Base-by-base conservation (phyloP, 2,329 filamentous ascomycete genomes). In the Stagonosporopsis cucurbitacearum region DNA sequence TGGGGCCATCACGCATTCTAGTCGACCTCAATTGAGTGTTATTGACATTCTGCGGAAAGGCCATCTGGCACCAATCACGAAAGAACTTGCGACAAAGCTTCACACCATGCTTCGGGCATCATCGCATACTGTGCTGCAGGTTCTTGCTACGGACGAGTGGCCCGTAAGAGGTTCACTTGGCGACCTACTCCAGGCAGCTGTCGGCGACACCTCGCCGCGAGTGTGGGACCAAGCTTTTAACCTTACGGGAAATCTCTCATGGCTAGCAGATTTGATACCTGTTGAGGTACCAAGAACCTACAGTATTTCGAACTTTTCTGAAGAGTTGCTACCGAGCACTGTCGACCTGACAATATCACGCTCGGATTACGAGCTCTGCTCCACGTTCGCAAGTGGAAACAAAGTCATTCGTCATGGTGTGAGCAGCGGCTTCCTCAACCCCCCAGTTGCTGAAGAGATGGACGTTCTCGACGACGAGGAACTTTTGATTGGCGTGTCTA, bases 381-480 rank as follows among this genome's bases (percentile, higher is more conserved):
- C 77, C 5, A 62, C 63, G 11, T 65, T 66, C 28, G 51, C 64
- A 6, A 52, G 56, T 12, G 50, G 43, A 42, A 28, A 45, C 15
- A 62, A 64, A 39, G 49, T 63, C 15, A 61, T 63, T 1, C 76
- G 80, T 2, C 74, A 78, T 6, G 82, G 82, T 9, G 81, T 85
- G 0, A 79, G 79, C 15, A 84, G 82, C 51, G 80, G 81, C 5
- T 84, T 84, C 62, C 73, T 84, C n/a, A 85, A 84, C 49, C 82
- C 82, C 0, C 69, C 68, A n/a, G 69, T 79, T 1, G 66, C 64
- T 28, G 78, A 80, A 1, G 75, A 67, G 26, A 68, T 78, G 55
- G 73, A 40, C 36, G 62, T 63, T 3, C 59, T 64, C 13, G 70
- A 70, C 4, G 79, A 79, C 17, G 80, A 84, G 17, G 79, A 82